Evolutionary conservation across 2,329 filamentous ascomycete species (phyloP).

Genomic region (Cordyceps tenuipes): DNA sequence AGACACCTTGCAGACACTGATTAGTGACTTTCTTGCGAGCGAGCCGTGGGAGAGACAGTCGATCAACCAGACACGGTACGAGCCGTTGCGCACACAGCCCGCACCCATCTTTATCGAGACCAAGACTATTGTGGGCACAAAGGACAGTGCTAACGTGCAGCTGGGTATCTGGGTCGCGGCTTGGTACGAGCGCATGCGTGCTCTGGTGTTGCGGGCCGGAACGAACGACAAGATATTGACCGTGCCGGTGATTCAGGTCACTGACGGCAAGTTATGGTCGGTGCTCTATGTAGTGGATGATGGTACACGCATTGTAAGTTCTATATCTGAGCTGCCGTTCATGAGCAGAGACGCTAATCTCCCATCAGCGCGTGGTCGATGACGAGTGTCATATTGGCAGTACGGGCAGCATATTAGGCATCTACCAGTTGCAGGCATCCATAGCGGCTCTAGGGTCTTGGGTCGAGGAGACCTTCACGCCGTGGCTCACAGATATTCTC

Average conservation of each 20-base stretch:
- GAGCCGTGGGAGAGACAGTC: background rate
- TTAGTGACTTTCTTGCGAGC: background rate
- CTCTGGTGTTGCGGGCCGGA: background rate
- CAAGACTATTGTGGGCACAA: background rate
- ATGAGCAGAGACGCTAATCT: background rate
- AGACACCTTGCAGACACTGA: background rate
- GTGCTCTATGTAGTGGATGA: background rate
- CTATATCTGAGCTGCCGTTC: background rate
- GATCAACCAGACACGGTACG: background rate
- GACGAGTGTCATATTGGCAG: background rate
- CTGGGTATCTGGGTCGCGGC: background rate
- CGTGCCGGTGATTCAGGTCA: background rate
- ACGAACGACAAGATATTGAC: background rate
- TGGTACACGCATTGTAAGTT: background rate
- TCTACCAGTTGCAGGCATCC: background rate
- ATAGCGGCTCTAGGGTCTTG: background rate
- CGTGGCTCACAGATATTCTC: background rate
- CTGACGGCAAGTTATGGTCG: background rate
- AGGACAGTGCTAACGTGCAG: background rate
- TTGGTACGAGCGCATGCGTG: background rate
- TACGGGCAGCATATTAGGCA: background rate
- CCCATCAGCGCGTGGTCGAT: background rate
- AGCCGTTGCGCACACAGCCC: background rate
- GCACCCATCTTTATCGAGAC: constrained; percentile 1
- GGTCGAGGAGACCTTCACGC: background rate